Percentiles rank a stretch among this genome's conserved stretches.
phyloP scores from a whole-genome alignment of 2,329 filamentous ascomycete species.

The Teratosphaeria pseudoeucalypti region DNA sequence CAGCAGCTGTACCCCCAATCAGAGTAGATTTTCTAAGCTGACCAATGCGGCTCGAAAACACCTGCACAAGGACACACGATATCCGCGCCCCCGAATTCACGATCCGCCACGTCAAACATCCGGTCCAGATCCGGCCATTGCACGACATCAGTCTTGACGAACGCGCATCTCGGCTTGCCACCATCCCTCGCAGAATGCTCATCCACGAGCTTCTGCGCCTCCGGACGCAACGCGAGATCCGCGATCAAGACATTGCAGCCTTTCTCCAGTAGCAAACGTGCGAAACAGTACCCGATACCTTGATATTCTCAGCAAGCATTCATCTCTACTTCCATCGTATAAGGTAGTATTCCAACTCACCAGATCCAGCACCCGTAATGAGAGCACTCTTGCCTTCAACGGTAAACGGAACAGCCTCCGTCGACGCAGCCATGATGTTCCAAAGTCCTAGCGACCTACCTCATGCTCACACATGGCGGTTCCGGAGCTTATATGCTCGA shows the following conservation, averaged over 20 bases:
- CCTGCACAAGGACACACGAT: slow-evolving; percentile 32
- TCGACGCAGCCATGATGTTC: slow-evolving; percentile 12
- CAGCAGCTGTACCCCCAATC: not conserved
- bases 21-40: not conserved
- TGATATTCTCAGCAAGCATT: not conserved
- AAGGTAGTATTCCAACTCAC: slow-evolving; percentile 10
- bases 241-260: slow-evolving; percentile 41
- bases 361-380: slow-evolving; percentile 38
- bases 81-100: slow-evolving; percentile 37
- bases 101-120: slow-evolving; percentile 40
- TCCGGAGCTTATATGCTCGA: not conserved
- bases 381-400: slow-evolving; percentile 38
- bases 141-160: slow-evolving; percentile 38
- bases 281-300: slow-evolving; percentile 41
- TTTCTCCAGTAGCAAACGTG: slow-evolving; percentile 32
- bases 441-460: not conserved
- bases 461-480: not conserved
- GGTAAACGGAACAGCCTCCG: slow-evolving; percentile 22
- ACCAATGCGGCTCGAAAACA: slow-evolving; percentile 36
- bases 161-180: slow-evolving; percentile 29
- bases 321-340: not conserved
- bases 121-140: slow-evolving; percentile 40
- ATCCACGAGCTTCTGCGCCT: slow-evolving; percentile 34
- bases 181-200: slow-evolving; percentile 19
- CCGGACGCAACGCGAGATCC: slow-evolving; percentile 37